A percentile compares a stretch with the other conserved stretches of the same genome.
These are phyloP conservation scores for Pyronema omphalodes DNA, from an alignment of 495 filamentous ascomycete genomes.

Conservation along the genomic window DNA sequence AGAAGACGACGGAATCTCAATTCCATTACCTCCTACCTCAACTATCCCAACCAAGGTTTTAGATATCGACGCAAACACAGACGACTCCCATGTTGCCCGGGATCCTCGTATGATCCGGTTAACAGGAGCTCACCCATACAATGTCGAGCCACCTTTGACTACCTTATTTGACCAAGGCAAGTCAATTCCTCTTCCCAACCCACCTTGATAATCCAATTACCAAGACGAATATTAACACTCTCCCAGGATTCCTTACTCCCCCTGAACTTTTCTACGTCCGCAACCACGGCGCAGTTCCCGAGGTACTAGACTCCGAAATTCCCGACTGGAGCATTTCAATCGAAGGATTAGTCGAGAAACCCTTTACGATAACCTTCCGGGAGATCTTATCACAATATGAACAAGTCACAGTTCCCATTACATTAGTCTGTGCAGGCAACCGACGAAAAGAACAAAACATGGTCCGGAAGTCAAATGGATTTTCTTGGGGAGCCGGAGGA, in stretches of 20 bases:
- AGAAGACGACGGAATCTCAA: slow-evolving; percentile 25
- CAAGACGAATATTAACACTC: slow-evolving; percentile 3
- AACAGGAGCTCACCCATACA: slow-evolving; percentile 86
- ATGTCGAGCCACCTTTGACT: slow-evolving; percentile 73
- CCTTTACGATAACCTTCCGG: slow-evolving; percentile 52
- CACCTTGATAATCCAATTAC: background rate
- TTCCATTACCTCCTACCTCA: slow-evolving; percentile 58
- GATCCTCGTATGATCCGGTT: slow-evolving; percentile 75
- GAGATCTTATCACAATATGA: slow-evolving; percentile 61
- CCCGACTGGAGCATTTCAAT: slow-evolving; percentile 70
- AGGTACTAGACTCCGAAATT: slow-evolving; percentile 52
- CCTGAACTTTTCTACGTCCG: slow-evolving; percentile 93
- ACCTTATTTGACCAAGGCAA: slow-evolving; percentile 60
- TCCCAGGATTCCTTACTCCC: slow-evolving; percentile 59
- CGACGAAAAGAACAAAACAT: slow-evolving; percentile 87
- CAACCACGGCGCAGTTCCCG: slow-evolving; percentile 79
- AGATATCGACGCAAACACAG: slow-evolving; percentile 59
- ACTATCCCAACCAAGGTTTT: slow-evolving; percentile 44
- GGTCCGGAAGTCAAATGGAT: slow-evolving; percentile 82
- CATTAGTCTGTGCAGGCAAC: slow-evolving; percentile 87
- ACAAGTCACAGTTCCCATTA: slow-evolving; percentile 72
- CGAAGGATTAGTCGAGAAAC: slow-evolving; percentile 76
- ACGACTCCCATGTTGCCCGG: slow-evolving; percentile 68
- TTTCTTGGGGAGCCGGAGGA: slow-evolving; percentile 87
- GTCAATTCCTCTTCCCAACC: background rate